A percentile compares a stretch with the other conserved stretches of the same genome.
These are phyloP conservation scores for Phalaenopsis equestris DNA, from an alignment of 106 monocot species.

Conservation along the genomic window DNA sequence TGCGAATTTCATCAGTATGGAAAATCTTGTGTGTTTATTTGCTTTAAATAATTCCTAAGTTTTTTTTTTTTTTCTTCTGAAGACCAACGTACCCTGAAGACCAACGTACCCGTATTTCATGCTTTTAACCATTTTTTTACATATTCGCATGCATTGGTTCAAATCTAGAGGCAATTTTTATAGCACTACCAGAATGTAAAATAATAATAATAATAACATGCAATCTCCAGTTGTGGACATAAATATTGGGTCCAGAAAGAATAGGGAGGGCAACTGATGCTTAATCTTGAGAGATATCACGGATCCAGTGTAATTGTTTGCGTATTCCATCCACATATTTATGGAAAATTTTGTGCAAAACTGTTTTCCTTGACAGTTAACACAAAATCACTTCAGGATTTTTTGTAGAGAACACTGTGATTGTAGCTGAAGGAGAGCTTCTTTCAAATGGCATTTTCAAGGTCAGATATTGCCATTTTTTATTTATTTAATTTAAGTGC, in stretches of 20 bases:
- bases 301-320: not conserved
- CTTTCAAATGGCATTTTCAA: constrained; percentile 84
- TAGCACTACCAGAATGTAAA: too few relatives aligned
- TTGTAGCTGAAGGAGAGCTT: constrained; percentile 93
- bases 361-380: constrained; percentile 53
- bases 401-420: constrained; percentile 85
- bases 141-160: not conserved
- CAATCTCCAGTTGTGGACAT: too few relatives aligned
- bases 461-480: constrained; percentile 21
- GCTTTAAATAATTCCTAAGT: too few relatives aligned
- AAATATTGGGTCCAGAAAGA: not conserved
- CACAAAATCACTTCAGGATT: constrained; percentile 98
- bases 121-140: not conserved
- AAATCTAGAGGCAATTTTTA: not conserved
- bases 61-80: too few relatives aligned
- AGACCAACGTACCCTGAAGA: too few relatives aligned
- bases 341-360: not conserved
- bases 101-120: too few relatives aligned
- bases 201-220: too few relatives aligned
- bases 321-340: not conserved
- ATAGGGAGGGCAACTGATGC: not conserved
- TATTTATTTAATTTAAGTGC: not conserved
- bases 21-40: not conserved
- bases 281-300: not conserved
- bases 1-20: not conserved